These are phyloP conservation scores for Mimosa bimucronata DNA, from an alignment of 306 rosid species.

Conservation along the genomic window DNA sequence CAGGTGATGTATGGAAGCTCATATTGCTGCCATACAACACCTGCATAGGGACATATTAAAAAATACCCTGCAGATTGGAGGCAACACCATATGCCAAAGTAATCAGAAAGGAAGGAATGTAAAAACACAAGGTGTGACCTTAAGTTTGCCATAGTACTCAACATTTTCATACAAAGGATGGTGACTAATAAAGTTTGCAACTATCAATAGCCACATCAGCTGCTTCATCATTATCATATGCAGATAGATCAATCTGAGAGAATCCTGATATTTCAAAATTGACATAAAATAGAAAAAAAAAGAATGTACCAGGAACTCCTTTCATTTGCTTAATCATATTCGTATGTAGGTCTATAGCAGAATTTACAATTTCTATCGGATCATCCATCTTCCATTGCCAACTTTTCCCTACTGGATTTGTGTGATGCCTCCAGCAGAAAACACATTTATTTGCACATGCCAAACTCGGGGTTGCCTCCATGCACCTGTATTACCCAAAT, in stretches of 20 bases:
- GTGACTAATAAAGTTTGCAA: constrained; percentile 21
- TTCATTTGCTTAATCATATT: constrained; percentile 99
- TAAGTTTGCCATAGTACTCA: constrained; percentile 8
- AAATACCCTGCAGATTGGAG: constrained; percentile 19
- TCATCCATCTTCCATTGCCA: constrained; percentile 99
- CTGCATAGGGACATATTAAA: too few species aligned
- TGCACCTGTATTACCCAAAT: constrained; percentile 73
- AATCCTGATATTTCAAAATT: constrained; percentile 18
- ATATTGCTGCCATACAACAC: constrained; percentile 7
- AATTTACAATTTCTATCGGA: constrained; percentile 81
- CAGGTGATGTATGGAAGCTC: neutral
- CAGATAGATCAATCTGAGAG: constrained; percentile 23
- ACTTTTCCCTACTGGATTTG: constrained; percentile 98
- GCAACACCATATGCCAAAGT: constrained; percentile 12
- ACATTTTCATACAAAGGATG: neutral
- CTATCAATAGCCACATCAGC: constrained; percentile 21
- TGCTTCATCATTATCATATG: constrained; percentile 20
- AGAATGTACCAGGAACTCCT: constrained; percentile 92
- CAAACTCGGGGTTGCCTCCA: constrained; percentile 99
- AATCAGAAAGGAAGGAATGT: neutral
- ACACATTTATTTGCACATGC: constrained; percentile 99
- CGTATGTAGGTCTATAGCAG: constrained; percentile 77
- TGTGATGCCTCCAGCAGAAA: constrained; percentile 99
- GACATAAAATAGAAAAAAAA: constrained; percentile 18
- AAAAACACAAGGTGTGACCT: neutral